Evolutionary conservation across 2,329 filamentous ascomycete genomes (phyloP), one percentile per base, ranked within the genome.

Genomic region (Escovopsis weberi): DNA sequence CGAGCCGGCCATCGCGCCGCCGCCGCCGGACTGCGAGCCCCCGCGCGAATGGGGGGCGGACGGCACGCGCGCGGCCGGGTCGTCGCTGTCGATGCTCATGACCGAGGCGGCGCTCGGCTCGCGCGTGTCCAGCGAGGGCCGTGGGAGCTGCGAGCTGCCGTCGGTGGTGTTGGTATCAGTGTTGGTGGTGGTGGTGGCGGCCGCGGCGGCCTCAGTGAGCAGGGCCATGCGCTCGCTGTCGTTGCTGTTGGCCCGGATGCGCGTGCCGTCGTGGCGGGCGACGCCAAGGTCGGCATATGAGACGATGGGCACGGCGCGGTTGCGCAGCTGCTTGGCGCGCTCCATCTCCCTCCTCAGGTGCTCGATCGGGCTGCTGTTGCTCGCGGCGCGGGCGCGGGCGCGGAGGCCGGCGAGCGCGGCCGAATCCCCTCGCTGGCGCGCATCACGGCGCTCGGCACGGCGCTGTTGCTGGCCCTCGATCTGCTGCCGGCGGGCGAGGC

Each of bases 261-360:
- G 69, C 1, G 82, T 85, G 40, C 85, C 85, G 52, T 91, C 85
- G 52, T 84, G 82, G 37, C 81, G 70, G 1, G 82, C 83, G 12
- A 88, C 74, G 32, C 85, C 85, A 4, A 91, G 60, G 36, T 85
- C 81, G 9, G 74, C 81, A 52, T 91, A 91, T 37, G 78, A 78
- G 15, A 91, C 85, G 43, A 78, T 80, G 37, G 81, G 84, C 4
- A 86, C 78, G 12, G 81, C 72, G 26, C 80, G 70, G 44, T 82
- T 74, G 15, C 83, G 70, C 47, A 69, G 68, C 12, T 72, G 68
- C 53, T 74, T 75, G 37, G 77, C 63, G 9, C 71, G 67, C 9
- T 71, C 68, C 47, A 78, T 72, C 32, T 70, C 63, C n/a, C 61
- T 59, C 15, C 76, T 69, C 33, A 78, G 62, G 11, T 77, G 75